Conservation (phyloP, 2,329 filamentous ascomycete species). For the Fragosphaeria purpurea region DNA sequence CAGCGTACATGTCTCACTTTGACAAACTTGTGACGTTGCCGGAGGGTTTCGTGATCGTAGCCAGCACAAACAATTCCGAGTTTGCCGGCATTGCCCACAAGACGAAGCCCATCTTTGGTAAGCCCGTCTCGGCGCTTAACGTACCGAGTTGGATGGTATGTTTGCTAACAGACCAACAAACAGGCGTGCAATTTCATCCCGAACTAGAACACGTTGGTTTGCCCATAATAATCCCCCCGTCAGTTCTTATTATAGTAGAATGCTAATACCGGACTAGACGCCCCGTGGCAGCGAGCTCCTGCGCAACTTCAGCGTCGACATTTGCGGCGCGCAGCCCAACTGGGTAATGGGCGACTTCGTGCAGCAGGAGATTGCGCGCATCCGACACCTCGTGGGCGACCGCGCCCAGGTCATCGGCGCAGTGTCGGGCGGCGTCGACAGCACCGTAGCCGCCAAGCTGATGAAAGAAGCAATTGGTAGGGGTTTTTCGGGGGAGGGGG, state of each 20-base stretch:
- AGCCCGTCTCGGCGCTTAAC: background rate
- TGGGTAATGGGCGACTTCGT: slow-evolving; percentile 86
- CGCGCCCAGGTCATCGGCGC: slow-evolving; percentile 61
- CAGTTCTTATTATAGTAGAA: background rate
- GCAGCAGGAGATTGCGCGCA: slow-evolving; percentile 68
- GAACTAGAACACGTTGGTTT: slow-evolving; percentile 43
- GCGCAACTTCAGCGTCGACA: slow-evolving; percentile 72
- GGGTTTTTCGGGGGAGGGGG: background rate
- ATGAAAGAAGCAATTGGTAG: slow-evolving; percentile 60
- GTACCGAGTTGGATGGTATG: too few relatives aligned
- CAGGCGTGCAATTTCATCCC: slow-evolving; percentile 76
- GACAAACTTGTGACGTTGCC: slow-evolving; percentile 42
- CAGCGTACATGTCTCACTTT: slow-evolving; percentile 75
- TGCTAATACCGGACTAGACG: slow-evolving; percentile 27
- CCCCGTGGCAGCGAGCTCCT: slow-evolving; percentile 60
- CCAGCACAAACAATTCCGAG: slow-evolving; percentile 62
- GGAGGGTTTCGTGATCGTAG: slow-evolving; percentile 59
- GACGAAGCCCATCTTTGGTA: slow-evolving; percentile 57
- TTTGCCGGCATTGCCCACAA: slow-evolving; percentile 70
- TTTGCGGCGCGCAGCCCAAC: slow-evolving; percentile 65
- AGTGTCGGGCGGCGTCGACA: slow-evolving; percentile 68
- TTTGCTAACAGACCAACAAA: too few relatives aligned
- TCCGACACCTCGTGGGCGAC: slow-evolving; percentile 70
- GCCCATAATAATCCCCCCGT: background rate
- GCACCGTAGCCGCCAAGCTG: slow-evolving; percentile 74